These are phyloP conservation scores for Candida parachauliodes DNA, from an alignment of 805 yeast genomes.

Conservation along the genomic window DNA sequence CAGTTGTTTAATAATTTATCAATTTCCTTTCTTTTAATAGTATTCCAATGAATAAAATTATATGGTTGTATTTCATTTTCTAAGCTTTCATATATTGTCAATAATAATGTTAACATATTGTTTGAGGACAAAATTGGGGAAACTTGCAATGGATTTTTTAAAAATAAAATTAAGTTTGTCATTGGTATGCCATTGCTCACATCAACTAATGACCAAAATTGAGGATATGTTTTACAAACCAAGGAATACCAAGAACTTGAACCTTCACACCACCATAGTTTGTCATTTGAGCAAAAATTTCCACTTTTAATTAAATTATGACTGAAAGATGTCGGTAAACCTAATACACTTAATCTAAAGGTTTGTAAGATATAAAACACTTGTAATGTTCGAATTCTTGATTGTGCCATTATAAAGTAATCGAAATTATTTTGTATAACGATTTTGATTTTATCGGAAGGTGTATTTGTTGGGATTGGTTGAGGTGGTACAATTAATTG, in stretches of 20 bases:
- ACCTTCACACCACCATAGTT: constrained; percentile 54
- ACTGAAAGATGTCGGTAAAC: constrained; percentile 36
- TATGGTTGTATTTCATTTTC: constrained; percentile 49
- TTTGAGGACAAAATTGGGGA: constrained; percentile 37
- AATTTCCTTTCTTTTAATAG: constrained; percentile 56
- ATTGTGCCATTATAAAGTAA: constrained; percentile 52
- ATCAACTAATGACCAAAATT: constrained; percentile 39
- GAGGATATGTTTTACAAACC: constrained; percentile 15
- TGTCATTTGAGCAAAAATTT: constrained; percentile 56
- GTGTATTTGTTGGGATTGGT: constrained; percentile 17
- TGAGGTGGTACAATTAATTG: constrained; percentile 41
- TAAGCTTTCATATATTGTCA: constrained; percentile 66
- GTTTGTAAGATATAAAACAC: constrained; percentile 49
- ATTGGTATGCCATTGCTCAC: constrained; percentile 50
- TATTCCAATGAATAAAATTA: constrained; percentile 61
- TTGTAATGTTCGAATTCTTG: constrained; percentile 52
- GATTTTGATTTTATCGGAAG: constrained; percentile 17
- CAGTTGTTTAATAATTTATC: constrained; percentile 58
- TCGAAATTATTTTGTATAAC: constrained; percentile 42
- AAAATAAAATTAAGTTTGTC: not conserved
- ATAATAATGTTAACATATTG: constrained; percentile 52
- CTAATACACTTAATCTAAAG: constrained; percentile 44
- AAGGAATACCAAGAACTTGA: constrained; percentile 48
- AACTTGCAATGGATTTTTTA: constrained; percentile 13
- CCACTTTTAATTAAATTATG: constrained; percentile 56